Base-by-base conservation (phyloP, 306 rosid species). In the Phaseolus lunatus region DNA sequence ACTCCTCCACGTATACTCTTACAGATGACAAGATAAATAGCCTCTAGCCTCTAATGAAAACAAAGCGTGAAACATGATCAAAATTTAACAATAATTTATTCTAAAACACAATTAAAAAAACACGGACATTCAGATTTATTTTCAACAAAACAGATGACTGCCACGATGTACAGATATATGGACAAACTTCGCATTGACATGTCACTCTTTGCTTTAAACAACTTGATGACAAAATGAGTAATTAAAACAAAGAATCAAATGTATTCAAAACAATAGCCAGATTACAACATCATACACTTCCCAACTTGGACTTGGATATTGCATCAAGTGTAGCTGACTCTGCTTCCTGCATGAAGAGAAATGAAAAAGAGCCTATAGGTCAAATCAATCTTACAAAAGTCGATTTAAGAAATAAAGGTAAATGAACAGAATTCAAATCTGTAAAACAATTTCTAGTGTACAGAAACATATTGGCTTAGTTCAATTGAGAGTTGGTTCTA, bases 291-390 rank as follows among this genome's bases (percentile, higher is more conserved):
- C 96, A 78, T 90, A 95, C 96, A 81, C 84, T 90, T 86, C 97
- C 97, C 70, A 84, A 77, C 88, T 88, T 95, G 67, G 97, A 92
- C 88, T 89, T 90, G 62, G 98, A 94, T 76, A 87, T 90, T 78
- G 96, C 98, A 86, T 95, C 98, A 64, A 95, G 96, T 59, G 96
- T 92, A 54, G 97, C 97, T 22, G 92, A 78, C 86, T 95, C 98
- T 79, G 91, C 88, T 86, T 95, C 98, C 98, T 95, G 92, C 85
- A 80, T 33, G 47, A 71, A 14, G 27, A 54, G 8, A 1, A 24
- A 15, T 7, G 29, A 70, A 70, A 70, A 56, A 45, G 14, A 5
- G 15, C 50, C n/a, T n/a, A 27, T 14, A 74, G 29, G 65, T 76
- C 64, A 79, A 75, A 73, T 48, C 0, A 73, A 86, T 23, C 65